These are phyloP conservation scores for Silene latifolia DNA, from an alignment of 148 eudicot species.

Conservation along the genomic window DNA sequence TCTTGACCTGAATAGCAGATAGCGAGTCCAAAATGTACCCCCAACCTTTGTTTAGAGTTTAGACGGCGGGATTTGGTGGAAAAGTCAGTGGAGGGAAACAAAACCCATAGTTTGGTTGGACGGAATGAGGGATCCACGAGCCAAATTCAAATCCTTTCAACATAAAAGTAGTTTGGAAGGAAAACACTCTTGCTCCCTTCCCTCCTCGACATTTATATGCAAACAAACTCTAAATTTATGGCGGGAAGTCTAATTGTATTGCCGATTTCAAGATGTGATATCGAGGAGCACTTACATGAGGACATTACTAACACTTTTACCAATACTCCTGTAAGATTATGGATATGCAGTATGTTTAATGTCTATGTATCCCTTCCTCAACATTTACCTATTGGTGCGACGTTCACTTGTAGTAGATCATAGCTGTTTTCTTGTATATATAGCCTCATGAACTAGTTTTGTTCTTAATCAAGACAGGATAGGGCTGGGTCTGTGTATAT, in stretches of 20 bases:
- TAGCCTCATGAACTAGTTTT: conserved; percentile 11
- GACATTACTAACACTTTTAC: neutral
- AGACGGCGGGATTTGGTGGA: neutral
- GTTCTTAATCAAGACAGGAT: conserved; percentile 51
- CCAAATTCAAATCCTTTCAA: no score
- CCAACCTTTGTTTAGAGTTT: neutral
- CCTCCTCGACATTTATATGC: no score
- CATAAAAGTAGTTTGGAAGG: no score
- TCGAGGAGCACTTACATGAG: neutral
- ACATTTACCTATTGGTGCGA: neutral
- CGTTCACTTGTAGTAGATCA: neutral
- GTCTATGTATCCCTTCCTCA: neutral
- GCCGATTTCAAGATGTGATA: neutral
- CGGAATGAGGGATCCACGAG: no score
- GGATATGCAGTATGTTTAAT: neutral
- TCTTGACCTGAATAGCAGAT: neutral
- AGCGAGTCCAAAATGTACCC: neutral
- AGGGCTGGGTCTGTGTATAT: conserved; percentile 50
- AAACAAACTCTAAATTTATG: neutral
- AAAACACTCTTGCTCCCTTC: no score
- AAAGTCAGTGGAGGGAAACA: neutral
- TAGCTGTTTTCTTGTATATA: conserved; percentile 9
- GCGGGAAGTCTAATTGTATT: neutral
- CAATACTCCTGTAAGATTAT: neutral
- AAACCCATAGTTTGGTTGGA: no score